Base-by-base conservation (phyloP, 2,329 filamentous ascomycete genomes). In the Clathrospora elynae region DNA sequence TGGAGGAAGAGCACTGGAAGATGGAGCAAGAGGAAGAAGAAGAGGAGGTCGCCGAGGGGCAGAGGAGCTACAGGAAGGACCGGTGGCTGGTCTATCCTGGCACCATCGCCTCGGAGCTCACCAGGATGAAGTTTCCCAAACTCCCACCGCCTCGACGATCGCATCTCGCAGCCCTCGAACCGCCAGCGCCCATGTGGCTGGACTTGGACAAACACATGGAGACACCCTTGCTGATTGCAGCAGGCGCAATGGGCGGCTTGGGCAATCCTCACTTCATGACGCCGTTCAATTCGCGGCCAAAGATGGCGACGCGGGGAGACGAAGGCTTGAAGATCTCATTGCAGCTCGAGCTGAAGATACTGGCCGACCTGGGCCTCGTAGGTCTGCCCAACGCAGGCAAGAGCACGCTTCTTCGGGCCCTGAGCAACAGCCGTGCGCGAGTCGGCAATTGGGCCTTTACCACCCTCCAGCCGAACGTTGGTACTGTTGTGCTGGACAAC, bases 371-470 rank as follows among this genome's bases (percentile, higher is more conserved):
- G 6, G 93, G 93, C 0, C 79, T 99, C 2, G 93, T 99, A 11
- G 93, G 93, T 1, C 81, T 97, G 11, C 93, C 93, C 1, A 99
- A 99, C 67, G 93, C 92, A 4, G 93, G 93, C 6, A 99, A 99
- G 73, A 95, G 88, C 66, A 97, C 93, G 0, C 78, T 99, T 1
- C 79, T 97, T 11, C 85, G 93, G 12, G 86, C 91, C 3, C 75
- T 99, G 59, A 95, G 86, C 59, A 91, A 91, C 68, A 95, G 88
- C 66, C 86, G 90, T 46, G 89, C 93, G 2, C 83, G 93, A 25
- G 84, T 99, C 4, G 93, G 93, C 26, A 85, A 88, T 67, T 99
- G 93, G 93, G 92, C 90, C 7, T 99, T 99, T 68, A 99, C 93
- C 3, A 99, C 93, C 0, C 78, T 99, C 6, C 86, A 91, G 57